Conservation (phyloP, 176 grass and related monocot species). For the Otatea glauca region DNA sequence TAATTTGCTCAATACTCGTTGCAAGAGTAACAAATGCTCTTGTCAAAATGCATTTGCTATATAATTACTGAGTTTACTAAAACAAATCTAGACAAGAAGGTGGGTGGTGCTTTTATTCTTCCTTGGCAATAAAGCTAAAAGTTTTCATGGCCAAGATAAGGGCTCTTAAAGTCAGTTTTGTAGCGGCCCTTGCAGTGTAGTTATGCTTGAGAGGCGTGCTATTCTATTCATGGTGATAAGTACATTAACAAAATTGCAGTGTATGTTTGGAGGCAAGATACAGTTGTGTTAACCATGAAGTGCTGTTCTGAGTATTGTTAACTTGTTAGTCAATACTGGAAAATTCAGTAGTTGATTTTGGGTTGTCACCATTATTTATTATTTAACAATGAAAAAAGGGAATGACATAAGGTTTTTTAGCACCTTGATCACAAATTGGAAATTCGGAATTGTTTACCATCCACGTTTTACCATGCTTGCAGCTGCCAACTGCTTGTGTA, state of each 20-base stretch:
- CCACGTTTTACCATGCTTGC: conserved; percentile 14
- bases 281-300: neutral
- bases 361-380: conserved; percentile 4
- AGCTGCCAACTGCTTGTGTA: neutral
- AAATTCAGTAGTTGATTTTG: neutral
- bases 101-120: neutral
- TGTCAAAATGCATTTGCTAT: neutral
- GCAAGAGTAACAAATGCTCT: conserved; percentile 5
- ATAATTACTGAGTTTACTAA: conserved; percentile 10
- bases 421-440: neutral
- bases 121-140: conserved; percentile 10
- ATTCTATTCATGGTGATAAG: conserved; percentile 16
- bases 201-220: neutral
- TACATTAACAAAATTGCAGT: conserved; percentile 2
- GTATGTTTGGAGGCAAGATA: conserved; percentile 10
- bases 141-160: neutral
- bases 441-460: neutral
- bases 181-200: neutral
- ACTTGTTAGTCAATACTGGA: neutral
- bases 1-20: conserved; percentile 8
- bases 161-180: neutral
- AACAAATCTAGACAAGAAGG: conserved; percentile 7
- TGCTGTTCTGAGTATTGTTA: neutral
- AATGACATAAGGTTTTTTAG: neutral
- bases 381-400: neutral